Base-by-base conservation (phyloP, 352 stramenopile genomes). In the Phytophthora boehmeriae region DNA sequence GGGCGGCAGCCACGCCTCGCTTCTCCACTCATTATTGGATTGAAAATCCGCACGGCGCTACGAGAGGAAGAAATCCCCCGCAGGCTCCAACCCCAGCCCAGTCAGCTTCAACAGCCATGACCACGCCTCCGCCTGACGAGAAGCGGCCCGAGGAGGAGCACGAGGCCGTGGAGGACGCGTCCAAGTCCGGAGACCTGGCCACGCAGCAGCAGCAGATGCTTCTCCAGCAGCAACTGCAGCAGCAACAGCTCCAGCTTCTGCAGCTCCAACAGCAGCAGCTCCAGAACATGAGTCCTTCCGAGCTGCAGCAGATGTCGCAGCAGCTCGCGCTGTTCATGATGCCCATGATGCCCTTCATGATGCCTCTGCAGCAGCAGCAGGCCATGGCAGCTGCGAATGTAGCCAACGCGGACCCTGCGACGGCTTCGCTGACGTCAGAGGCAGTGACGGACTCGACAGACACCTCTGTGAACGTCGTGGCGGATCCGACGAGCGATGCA, bases 241-340 rank as follows among this genome's bases (percentile, higher is more conserved):
- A 91, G 58, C 80, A 89, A 59, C 82, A 91, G 48, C 68, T 89
- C 22, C 82, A 91, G 54, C 66, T 75, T 14, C 54, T 91, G 19
- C 82, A 84, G 49, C 54, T 79, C 45, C 73, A 83, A 54, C 66
- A 78, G 48, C 71, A 80, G 46, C 75, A 83, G 25, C 52, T 80
- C 32, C 77, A 86, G 52, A 80, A 74, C 38, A 79, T 88, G 74
- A 86, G 68, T 20, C 77, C 79, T 5, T 79, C 64, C 32, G 81
- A 90, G 14, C 51, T 89, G 49, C 64, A 76, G 9, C 65, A 77
- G 2, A 72, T 91, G 60, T 71, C 83, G 43, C 82, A 91, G 55
- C 82, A 91, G 51, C 83, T 91, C 36, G 80, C 80, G 54, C 68
- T 89, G 35, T 74, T 91, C 42, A 90, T 90, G 81, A 88, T 88